phyloP scores from a whole-genome alignment of 306 rosid species.

The Argentina anserina region DNA sequence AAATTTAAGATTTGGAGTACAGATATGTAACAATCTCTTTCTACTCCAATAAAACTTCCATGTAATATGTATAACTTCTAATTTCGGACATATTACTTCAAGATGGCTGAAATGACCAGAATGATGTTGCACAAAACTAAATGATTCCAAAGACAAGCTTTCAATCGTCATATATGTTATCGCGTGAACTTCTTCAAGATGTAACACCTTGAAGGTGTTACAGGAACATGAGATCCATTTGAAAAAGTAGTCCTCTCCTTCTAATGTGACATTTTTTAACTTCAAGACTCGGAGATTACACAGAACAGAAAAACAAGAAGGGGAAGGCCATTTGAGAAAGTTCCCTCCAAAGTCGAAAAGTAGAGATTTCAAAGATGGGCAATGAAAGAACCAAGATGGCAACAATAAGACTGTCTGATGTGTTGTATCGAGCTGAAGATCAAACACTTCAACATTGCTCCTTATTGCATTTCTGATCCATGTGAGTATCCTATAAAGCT shows the following conservation, averaged over 20 bases:
- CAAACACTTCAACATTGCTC: neutral
- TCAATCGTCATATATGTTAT: neutral
- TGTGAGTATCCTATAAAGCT: neutral
- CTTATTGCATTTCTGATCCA: neutral
- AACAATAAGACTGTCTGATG: neutral
- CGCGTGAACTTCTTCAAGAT: neutral
- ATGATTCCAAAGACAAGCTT: neutral
- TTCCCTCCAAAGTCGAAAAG: neutral
- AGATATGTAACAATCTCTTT: neutral
- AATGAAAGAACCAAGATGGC: neutral
- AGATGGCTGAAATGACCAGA: neutral
- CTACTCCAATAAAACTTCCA: neutral
- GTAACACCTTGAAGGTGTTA: neutral
- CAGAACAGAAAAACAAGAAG: neutral
- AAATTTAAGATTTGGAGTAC: conserved; percentile 6
- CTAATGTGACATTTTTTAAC: neutral
- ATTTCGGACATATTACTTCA: neutral
- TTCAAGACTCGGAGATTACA: neutral
- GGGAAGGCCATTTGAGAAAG: neutral
- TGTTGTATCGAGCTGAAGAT: neutral
- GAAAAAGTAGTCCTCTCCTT: neutral
- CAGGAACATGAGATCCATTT: neutral
- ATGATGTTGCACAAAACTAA: neutral
- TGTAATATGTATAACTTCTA: neutral
- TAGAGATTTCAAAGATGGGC: neutral